A percentile compares a stretch with the other conserved stretches of the same genome.
These are phyloP conservation scores for Podospora pseudoanserina DNA, from an alignment of 495 filamentous ascomycete genomes.

Conservation along the genomic window DNA sequence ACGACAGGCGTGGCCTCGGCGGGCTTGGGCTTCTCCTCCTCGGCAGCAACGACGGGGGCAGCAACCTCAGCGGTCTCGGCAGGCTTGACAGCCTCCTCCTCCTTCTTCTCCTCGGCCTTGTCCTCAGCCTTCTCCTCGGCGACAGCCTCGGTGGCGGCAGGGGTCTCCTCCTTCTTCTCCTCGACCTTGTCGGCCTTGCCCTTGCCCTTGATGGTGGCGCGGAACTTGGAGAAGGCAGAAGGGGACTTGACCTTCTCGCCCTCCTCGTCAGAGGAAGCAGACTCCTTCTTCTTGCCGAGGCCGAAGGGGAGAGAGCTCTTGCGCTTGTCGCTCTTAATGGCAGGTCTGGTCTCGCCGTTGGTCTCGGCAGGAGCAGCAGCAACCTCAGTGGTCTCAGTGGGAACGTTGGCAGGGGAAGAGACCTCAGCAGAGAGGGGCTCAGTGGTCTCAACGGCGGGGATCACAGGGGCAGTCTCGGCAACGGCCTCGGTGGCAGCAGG, in stretches of 20 bases:
- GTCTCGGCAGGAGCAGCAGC: constrained; percentile 38
- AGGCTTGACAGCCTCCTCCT: constrained; percentile 39
- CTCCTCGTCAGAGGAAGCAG: constrained; percentile 45
- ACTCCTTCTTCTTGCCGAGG: constrained; percentile 54
- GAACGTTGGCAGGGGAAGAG: constrained; percentile 41
- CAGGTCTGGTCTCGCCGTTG: constrained; percentile 51
- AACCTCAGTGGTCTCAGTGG: constrained; percentile 42
- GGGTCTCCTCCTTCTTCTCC: constrained; percentile 31
- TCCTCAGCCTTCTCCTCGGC: constrained; percentile 33
- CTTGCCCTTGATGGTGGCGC: constrained; percentile 50
- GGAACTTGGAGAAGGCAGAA: constrained; percentile 55
- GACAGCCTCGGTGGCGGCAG: constrained; percentile 43
- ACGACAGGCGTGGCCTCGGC: constrained; percentile 40
- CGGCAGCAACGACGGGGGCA: constrained; percentile 30
- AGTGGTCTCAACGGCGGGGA: constrained; percentile 54
- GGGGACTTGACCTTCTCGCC: constrained; percentile 52
- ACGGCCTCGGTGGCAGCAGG: constrained; percentile 44
- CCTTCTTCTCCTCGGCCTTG: constrained; percentile 36
- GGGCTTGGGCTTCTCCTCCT: constrained; percentile 39
- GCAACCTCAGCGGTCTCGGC: constrained; percentile 35
- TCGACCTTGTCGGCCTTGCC: constrained; percentile 51
- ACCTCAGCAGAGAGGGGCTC: constrained; percentile 51
- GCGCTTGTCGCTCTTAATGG: constrained; percentile 54
- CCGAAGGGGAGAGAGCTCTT: constrained; percentile 54
- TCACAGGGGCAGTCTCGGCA: constrained; percentile 54